These are phyloP conservation scores for Fusarium praegraminearum DNA, from an alignment of 2,329 filamentous ascomycete species.

Conservation along the genomic window DNA sequence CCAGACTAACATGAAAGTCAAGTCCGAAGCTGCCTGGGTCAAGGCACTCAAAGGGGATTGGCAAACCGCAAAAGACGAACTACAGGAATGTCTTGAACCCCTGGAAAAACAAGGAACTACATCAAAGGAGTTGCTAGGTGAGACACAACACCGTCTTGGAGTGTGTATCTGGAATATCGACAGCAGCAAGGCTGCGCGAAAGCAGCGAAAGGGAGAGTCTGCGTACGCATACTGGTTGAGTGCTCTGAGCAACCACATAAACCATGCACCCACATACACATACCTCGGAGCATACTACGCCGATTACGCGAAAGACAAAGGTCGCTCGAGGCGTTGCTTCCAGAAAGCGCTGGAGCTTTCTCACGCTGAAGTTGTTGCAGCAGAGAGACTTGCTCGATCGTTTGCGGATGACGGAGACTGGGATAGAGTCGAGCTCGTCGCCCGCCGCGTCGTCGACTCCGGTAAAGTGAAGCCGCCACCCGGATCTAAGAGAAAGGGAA, in stretches of 20 bases:
- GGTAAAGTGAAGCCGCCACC: slow-evolving; percentile 90
- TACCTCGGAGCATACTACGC: slow-evolving; percentile 90
- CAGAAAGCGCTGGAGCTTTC: slow-evolving; percentile 97
- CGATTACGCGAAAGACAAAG: slow-evolving; percentile 89
- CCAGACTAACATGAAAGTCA: slow-evolving; percentile 79
- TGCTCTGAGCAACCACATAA: slow-evolving; percentile 87
- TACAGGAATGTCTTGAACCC: slow-evolving; percentile 76
- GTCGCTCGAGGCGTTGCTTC: slow-evolving; percentile 89
- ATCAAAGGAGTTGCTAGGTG: slow-evolving; percentile 78
- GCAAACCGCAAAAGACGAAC: slow-evolving; percentile 71
- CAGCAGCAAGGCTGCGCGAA: slow-evolving; percentile 77
- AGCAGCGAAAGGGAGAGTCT: slow-evolving; percentile 74
- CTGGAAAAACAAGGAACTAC: slow-evolving; percentile 70
- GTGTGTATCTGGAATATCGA: slow-evolving; percentile 89
- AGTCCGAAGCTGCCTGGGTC: slow-evolving; percentile 92
- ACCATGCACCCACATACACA: slow-evolving; percentile 90
- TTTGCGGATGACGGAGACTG: slow-evolving; percentile 94
- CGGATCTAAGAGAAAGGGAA: slow-evolving; percentile 90
- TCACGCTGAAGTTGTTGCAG: slow-evolving; percentile 84
- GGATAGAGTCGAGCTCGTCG: slow-evolving; percentile 94
- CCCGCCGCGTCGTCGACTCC: slow-evolving; percentile 92
- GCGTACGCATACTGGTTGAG: slow-evolving; percentile 87
- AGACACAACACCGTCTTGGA: slow-evolving; percentile 88
- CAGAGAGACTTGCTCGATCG: slow-evolving; percentile 84
- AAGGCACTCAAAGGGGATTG: slow-evolving; percentile 86